Percentiles rank a stretch among this genome's conserved stretches.
phyloP scores from a whole-genome alignment of 352 stramenopile genomes.

The Aphanomyces invadans region DNA sequence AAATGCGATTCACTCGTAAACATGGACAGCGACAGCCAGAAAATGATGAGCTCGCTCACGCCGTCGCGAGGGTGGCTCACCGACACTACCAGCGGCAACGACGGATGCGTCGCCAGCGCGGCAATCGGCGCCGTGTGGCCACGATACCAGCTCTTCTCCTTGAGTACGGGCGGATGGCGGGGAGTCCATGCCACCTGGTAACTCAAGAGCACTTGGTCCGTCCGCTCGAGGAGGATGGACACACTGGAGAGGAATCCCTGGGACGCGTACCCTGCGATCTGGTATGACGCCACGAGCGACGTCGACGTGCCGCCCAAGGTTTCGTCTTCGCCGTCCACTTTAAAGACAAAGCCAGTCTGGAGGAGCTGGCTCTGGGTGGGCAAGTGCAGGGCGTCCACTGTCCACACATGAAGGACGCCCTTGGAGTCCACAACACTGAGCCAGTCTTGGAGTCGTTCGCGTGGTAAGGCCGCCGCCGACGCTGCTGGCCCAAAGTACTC shows the following conservation, averaged over 20 bases:
- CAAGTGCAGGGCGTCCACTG: slow-evolving; percentile 37
- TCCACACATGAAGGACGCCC: slow-evolving; percentile 63
- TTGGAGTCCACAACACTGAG: slow-evolving; percentile 57
- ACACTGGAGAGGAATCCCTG: slow-evolving; percentile 65
- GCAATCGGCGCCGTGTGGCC: slow-evolving; percentile 59
- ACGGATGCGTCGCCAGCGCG: slow-evolving; percentile 65
- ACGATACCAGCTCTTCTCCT: slow-evolving; percentile 76
- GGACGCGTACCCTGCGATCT: slow-evolving; percentile 75
- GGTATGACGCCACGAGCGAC: slow-evolving; percentile 50
- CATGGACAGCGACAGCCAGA: slow-evolving; percentile 75
- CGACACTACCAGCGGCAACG: slow-evolving; percentile 61
- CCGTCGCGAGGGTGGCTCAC: slow-evolving; percentile 31
- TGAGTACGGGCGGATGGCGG: slow-evolving; percentile 35
- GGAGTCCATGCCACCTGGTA: slow-evolving; percentile 50
- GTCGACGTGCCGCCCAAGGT: slow-evolving; percentile 22
- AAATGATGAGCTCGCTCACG: slow-evolving; percentile 60
- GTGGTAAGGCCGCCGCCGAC: slow-evolving; percentile 36
- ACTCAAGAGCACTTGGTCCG: slow-evolving; percentile 67
- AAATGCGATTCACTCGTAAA: slow-evolving; percentile 73
- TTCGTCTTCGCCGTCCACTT: slow-evolving; percentile 56
- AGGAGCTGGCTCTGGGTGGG: slow-evolving; percentile 31
- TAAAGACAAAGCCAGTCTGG: slow-evolving; percentile 55
- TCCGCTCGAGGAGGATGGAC: slow-evolving; percentile 62
- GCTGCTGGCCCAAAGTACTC: slow-evolving; percentile 54
- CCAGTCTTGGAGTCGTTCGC: slow-evolving; percentile 40